Evolutionary conservation across 2,329 filamentous ascomycete genomes (phyloP), one percentile per base, ranked within the genome.

Genomic region (Colletotrichum sp.): DNA sequence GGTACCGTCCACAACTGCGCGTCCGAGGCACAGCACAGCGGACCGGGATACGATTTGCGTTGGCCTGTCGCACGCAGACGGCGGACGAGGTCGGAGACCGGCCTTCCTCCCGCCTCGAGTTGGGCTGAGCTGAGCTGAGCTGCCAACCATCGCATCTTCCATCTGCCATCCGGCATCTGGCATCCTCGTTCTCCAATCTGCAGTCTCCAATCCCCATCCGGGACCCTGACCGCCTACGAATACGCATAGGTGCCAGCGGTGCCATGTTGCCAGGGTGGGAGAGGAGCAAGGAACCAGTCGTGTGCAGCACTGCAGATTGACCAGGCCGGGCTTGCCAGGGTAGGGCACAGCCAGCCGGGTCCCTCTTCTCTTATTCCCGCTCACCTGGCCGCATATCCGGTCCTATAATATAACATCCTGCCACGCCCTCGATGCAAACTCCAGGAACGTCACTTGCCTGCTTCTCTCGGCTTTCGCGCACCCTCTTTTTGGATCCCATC

Each of bases 341-440:
- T 52, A 52, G 52, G 68, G 22, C 61, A 44, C 61, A 65, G 44
- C 64, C 73, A 34, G 44, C 57, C 49, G 39, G 39, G 29, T 64
- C 25, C 39, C 29, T 52, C 32, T 55, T 52, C n/a, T 55, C 68
- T 77, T 77, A 77, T 77, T 74, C 61, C 66, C 70, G 74, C 64
- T 49, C 27, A 59, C 27, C 34, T 34, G 25, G 52, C 36, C 36
- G 61, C 65, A 63, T 71, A 65, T 68, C 71, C 76, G 76, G 71
- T 44, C 61, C 69, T 77, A 70, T 61, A 62, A 69, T 73, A 66
- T 57, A 30, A 75, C 32, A 68, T 71, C 52, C 71, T 55, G 25
- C 61, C 52, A 32, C 44, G 70, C 44, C 61, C 61, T 75, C 61
- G 62, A 63, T 55, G 52, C 22, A 32, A 55, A 68, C 49, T 44